Evolutionary conservation across 306 rosid genomes (phyloP), one percentile per base, ranked within the genome.

Genomic region (Quercus agrifolia): DNA sequence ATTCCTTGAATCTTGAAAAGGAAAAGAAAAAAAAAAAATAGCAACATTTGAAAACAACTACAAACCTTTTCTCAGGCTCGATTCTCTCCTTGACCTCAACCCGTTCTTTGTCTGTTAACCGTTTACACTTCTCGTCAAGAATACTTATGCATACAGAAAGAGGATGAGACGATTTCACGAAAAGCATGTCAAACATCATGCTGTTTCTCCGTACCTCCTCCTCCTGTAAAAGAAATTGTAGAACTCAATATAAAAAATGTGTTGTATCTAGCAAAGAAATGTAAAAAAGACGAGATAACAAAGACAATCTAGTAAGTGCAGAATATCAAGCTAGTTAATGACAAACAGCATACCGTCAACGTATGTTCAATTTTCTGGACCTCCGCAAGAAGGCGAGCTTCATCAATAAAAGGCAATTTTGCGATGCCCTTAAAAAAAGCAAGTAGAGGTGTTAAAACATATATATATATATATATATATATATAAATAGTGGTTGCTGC

Each of bases 341-440:
- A 35, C 28, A 35, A 63, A 82, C 80, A 64, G 28, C 75, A 28
- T 90, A 96, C 99, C 80, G 97, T 88, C 82, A 96, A 82, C 14
- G 92, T 78, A 71, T 82, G 88, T 71, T 96, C 97, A 73, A 93
- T 69, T 80, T 91, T 91, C 30, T 56, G 59, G 73, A 96, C 99
- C 90, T 93, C 98, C 0, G 89, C 66, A 74, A 96, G 98, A 86
- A 96, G 98, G 28, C 99, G 94, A 49, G 10, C 76, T 89, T 96
- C 99, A 67, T 96, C 99, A 88, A 96, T 96, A 76, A 96, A 96
- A 66, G 98, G 99, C 85, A 96, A 79, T 86, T 96, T 96, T 17
- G 98, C 99, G 85, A 96, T 86, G 74, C 99, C 99, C 99, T 96
- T 70, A 67, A 80, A 38, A 86, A 56, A 52, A 68, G 64, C 75